These are phyloP conservation scores for Neurospora terricola DNA, from an alignment of 495 filamentous ascomycete species.

Conservation along the genomic window DNA sequence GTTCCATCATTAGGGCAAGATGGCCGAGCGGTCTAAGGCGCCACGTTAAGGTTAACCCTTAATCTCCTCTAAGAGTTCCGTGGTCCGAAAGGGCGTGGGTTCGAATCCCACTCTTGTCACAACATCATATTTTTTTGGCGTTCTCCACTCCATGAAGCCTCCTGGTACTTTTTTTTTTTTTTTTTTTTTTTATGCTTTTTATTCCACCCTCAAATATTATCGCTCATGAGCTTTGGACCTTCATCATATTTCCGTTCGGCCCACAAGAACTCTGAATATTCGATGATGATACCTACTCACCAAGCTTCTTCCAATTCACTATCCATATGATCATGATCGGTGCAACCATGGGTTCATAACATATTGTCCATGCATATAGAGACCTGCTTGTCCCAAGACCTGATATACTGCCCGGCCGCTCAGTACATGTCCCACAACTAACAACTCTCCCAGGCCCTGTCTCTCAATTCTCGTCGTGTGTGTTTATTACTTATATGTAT, in stretches of 20 bases:
- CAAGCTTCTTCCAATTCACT: background rate
- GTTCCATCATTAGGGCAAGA: background rate
- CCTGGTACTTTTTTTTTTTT: background rate
- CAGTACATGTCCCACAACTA: background rate
- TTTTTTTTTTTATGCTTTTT: too few relatives aligned
- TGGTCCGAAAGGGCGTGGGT: constrained; percentile 31
- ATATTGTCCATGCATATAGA: background rate
- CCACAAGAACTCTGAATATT: background rate
- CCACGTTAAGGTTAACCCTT: background rate
- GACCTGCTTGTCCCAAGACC: background rate
- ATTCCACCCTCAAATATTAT: too few relatives aligned
- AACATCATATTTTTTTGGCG: background rate
- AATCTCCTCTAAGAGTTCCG: constrained; percentile 10
- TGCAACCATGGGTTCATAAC: background rate
- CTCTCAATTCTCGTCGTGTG: background rate
- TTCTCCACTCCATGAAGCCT: too few relatives aligned
- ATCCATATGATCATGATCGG: background rate
- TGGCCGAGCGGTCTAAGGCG: background rate
- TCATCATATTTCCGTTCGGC: background rate
- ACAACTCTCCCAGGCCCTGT: background rate
- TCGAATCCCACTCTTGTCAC: constrained; percentile 30
- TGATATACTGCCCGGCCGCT: background rate
- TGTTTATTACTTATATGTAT: background rate
- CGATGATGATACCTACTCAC: background rate
- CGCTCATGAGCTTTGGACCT: too few relatives aligned